phyloP scores from a whole-genome alignment of 2,329 filamentous ascomycete genomes.

The Claviceps purpurea region DNA sequence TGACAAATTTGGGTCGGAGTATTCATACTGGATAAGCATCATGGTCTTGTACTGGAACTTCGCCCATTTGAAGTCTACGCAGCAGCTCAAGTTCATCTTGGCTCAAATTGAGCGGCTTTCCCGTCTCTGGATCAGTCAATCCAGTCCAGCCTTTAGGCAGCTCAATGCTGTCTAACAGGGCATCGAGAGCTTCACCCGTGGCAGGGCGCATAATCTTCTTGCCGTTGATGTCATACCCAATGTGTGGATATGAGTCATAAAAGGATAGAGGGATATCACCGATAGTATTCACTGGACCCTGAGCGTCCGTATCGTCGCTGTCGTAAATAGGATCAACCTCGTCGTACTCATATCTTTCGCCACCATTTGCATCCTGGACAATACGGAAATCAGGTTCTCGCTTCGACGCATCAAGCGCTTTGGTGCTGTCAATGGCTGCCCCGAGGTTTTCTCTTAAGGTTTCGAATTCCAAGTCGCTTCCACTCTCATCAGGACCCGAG shows the following conservation, averaged over 20 bases:
- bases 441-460: slow-evolving; percentile 23
- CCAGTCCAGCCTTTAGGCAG: slow-evolving; percentile 96
- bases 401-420: background rate
- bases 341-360: slow-evolving; percentile 78
- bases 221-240: slow-evolving; percentile 97
- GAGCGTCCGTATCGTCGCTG: slow-evolving; percentile 82
- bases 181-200: slow-evolving; percentile 84
- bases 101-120: slow-evolving; percentile 78
- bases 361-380: slow-evolving; percentile 77
- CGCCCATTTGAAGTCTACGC: slow-evolving; percentile 76
- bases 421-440: background rate
- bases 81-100: slow-evolving; percentile 81
- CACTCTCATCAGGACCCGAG: background rate
- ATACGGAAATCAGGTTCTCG: slow-evolving; percentile 24
- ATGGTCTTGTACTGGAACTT: slow-evolving; percentile 76
- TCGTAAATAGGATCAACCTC: slow-evolving; percentile 94
- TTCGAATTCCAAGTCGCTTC: slow-evolving; percentile 5
- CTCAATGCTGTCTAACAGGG: slow-evolving; percentile 89
- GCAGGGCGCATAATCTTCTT: slow-evolving; percentile 96
- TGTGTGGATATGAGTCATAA: slow-evolving; percentile 96
- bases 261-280: slow-evolving; percentile 88
- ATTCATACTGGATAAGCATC: slow-evolving; percentile 70
- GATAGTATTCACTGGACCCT: slow-evolving; percentile 75
- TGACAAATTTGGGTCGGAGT: too few relatives aligned
- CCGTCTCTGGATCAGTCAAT: slow-evolving; percentile 83